A percentile compares a stretch with the other conserved stretches of the same genome.
Conservation (phyloP, 2,329 filamentous ascomycete genomes). For the Aureobasidium pullulans region DNA sequence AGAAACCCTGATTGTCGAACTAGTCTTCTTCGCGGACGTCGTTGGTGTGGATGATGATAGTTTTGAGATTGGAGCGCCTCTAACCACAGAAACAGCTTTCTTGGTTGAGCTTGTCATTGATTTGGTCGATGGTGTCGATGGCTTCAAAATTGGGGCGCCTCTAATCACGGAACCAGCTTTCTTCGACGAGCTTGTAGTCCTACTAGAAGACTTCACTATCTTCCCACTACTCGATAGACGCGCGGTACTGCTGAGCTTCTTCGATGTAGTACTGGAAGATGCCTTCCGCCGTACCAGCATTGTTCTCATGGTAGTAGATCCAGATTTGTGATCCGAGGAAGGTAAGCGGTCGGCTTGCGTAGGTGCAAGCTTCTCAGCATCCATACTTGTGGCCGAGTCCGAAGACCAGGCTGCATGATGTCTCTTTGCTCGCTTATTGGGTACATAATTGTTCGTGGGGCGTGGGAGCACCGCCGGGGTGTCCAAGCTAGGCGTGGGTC, state of each 20-base stretch:
- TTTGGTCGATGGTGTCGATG: not conserved
- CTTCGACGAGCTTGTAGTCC: not conserved
- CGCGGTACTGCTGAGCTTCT: not conserved
- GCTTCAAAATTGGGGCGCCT: not conserved
- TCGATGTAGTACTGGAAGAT: not conserved
- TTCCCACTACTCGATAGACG: not conserved
- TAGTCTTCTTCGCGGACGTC: not conserved
- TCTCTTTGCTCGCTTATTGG: not conserved
- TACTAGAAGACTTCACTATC: not conserved
- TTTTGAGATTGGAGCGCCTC: not conserved
- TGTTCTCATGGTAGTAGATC: not conserved
- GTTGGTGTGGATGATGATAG: not conserved
- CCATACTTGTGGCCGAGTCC: not conserved
- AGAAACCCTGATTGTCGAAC: too few species aligned
- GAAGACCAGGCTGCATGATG: not conserved
- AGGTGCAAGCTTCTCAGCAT: not conserved
- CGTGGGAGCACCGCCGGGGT: not conserved
- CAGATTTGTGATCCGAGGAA: too few species aligned
- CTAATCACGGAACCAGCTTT: not conserved
- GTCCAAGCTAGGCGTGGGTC: not conserved
- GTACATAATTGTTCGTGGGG: not conserved
- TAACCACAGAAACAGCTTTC: not conserved
- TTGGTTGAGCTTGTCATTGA: not conserved
- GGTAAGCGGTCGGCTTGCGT: not conserved
- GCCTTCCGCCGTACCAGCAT: not conserved